Evolutionary conservation across 2,329 filamentous ascomycete species (phyloP), one percentile per base, ranked within the genome.

Genomic region (Zasmidium angulare): DNA sequence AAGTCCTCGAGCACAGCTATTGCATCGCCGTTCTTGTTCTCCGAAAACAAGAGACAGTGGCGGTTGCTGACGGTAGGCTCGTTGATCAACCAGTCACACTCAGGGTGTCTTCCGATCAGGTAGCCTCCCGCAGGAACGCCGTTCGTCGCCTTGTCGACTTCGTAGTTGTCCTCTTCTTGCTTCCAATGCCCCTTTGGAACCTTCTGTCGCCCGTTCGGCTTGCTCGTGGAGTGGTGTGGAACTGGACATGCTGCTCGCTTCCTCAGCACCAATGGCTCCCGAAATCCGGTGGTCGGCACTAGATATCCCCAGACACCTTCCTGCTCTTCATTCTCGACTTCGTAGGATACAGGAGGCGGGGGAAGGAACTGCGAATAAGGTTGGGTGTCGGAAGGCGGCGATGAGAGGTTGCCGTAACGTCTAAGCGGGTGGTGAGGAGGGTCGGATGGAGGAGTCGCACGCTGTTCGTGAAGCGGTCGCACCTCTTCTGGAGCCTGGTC

Each of bases 301-400:
- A 99, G 81, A 70, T 98, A 99, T 12, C 96, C 96, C 95, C 95
- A 99, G 1, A 98, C 91, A 9, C 91, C 91, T 73, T 96, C 90
- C 49, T 85, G 83, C 59, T 84, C 85, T 76, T 96, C 92, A 71
- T 96, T 90, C 63, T 93, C 85, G 2, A 96, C 90, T 58, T 96
- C 91, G 63, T 93, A 90, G 11, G 87, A 87, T 50, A 93, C 66
- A 9, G 69, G 83, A 24, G 91, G 85, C 2, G 89, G 87, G 65
- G 91, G 87, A 40, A 90, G 78, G 69, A 89, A 90, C 76, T 99
- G 95, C 7, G 90, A 93, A 62, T 91, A 86, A 0, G 87, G 82
- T 72, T 93, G 90, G 0, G 89, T 93, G 69, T 91, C 90, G 65
- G 87, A 84, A 0, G 89, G 89, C 3, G 90, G 90, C 21, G 85